These are phyloP conservation scores for Solanum chacoense DNA, from an alignment of 305 asterid species.

Conservation along the genomic window DNA sequence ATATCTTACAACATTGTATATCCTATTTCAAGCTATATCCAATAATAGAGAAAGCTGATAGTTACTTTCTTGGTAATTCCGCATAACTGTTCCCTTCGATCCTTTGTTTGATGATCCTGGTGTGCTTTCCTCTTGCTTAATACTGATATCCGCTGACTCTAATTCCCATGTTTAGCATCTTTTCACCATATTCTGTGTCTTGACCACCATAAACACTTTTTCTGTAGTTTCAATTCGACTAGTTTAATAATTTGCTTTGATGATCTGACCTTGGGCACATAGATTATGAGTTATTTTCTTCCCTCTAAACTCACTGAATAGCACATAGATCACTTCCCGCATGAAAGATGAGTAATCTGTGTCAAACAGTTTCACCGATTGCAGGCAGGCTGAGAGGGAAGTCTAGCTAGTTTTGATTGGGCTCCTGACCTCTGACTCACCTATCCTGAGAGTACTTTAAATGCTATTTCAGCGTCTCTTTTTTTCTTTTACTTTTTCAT, in stretches of 20 bases:
- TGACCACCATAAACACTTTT: neutral
- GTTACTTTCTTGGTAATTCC: neutral
- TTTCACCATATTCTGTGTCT: neutral
- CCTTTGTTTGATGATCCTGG: neutral
- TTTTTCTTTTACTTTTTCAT: neutral
- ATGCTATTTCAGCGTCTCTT: neutral
- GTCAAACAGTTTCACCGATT: neutral
- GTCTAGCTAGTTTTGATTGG: neutral
- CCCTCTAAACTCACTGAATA: neutral
- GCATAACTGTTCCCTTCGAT: neutral
- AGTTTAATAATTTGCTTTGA: neutral
- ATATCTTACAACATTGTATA: neutral
- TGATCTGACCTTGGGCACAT: neutral
- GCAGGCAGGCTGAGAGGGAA: neutral
- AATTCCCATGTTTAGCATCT: neutral
- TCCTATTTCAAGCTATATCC: neutral
- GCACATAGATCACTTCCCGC: neutral
- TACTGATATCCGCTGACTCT: neutral
- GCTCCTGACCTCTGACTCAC: neutral
- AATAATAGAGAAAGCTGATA: neutral
- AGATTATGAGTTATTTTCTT: neutral
- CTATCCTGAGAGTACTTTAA: neutral
- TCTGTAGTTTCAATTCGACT: neutral
- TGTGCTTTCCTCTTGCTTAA: neutral
- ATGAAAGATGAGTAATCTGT: neutral